Evolutionary conservation across 495 filamentous ascomycete genomes (phyloP).

Genomic region (Pseudomonodictys pantanalensis): DNA sequence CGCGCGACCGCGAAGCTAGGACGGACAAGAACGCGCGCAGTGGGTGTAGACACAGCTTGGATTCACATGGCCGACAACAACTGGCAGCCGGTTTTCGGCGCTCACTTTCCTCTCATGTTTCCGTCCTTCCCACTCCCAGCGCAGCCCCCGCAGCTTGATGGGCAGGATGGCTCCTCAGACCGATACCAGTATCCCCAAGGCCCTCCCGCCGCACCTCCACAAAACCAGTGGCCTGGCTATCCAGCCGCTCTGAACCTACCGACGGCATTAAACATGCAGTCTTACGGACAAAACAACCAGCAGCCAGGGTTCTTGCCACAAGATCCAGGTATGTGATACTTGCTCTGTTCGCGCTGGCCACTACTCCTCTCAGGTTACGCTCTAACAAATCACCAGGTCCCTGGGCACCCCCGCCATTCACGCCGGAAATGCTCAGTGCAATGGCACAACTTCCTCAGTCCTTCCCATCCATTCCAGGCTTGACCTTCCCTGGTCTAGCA

Average conservation of each 20-base stretch:
- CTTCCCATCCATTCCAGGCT: too few species aligned
- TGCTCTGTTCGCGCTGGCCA: not conserved
- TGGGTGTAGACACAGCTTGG: not conserved
- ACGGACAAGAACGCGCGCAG: too few species aligned
- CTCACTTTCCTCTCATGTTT: constrained; percentile 1
- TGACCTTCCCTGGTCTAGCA: too few species aligned
- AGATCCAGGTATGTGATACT: not conserved
- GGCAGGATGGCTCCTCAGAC: not conserved
- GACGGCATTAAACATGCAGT: constrained; percentile 11
- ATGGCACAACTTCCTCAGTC: too few species aligned
- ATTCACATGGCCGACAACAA: constrained; percentile 24
- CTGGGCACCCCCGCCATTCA: too few species aligned
- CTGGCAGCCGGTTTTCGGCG: constrained; percentile 24
- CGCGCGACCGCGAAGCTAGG: not conserved
- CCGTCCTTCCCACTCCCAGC: not conserved
- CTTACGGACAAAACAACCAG: not conserved
- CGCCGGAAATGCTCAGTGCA: too few species aligned
- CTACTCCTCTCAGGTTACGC: too few species aligned
- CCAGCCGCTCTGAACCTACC: not conserved
- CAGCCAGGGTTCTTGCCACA: too few species aligned
- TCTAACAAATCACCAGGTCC: too few species aligned
- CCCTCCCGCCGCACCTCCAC: too few species aligned
- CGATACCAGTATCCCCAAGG: not conserved
- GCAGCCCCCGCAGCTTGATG: not conserved
- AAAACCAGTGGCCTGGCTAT: not conserved